Evolutionary conservation across 768 basidiomycete species (phyloP), one percentile per base, ranked within the genome.

Genomic region (Porphyrellus cyaneotinctus): DNA sequence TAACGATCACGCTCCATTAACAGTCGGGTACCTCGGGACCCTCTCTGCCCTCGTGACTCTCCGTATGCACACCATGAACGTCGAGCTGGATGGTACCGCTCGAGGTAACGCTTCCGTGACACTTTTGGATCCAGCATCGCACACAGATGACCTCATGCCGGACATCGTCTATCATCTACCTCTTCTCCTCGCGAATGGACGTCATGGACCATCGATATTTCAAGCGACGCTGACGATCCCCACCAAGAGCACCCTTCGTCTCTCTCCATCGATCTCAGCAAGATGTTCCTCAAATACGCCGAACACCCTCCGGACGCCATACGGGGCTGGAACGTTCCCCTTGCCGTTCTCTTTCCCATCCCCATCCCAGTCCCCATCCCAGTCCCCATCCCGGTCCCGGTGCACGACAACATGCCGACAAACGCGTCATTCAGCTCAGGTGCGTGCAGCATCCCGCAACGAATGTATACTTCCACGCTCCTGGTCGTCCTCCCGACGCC

Each of bases 221-320:
- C 87, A 95, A 68, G 76, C 83, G 6, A 64, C 77, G 18, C 69
- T 98, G 14, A 75, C 69, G 3, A 67, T 98, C n/a, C 92, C 93
- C 0, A 74, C 90, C 9, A 72, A 74, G 33, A 77, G 79, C 52
- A 85, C 81, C 0, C 64, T 92, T 6, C 75, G 76, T 9, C 71
- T 97, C n/a, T n/a, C 48, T 79, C 75, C 17, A 77, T 95, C 65
- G 87, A 87, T 31, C 83, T 93, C 62, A 77, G 80, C 32, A 93
- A 93, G 66, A 80, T 87, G 2, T 97, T 94, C 64, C 72, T 99
- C 49, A 83, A 87, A 46, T 98, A 97, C 67, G 94, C 92, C 12
- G 95, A 98, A 64, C 95, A 98, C 67, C 93, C 88, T 11, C 93
- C 95, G 0, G 95, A 98, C 64, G 91, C 95, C 2, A 88, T 94